Evolutionary conservation across 441 rosid species (phyloP).

Genomic region (Gossypium laxum): DNA sequence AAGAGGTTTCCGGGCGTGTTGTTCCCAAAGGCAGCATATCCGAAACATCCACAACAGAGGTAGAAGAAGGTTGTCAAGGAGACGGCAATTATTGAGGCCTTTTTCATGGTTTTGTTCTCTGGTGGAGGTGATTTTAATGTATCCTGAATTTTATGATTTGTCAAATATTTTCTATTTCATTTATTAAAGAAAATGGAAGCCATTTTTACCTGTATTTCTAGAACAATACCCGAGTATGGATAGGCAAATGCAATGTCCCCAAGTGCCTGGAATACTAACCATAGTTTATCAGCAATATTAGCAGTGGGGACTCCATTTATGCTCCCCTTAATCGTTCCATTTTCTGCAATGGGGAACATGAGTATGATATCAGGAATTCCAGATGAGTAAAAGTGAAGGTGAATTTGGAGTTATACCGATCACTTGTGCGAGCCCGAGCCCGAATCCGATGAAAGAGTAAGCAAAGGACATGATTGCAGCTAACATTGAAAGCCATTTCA

Average conservation of each 20-base stretch:
- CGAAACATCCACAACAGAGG: constrained; percentile 68
- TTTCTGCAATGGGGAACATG: constrained; percentile 27
- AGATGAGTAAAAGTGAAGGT: neutral
- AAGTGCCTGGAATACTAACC: constrained; percentile 50
- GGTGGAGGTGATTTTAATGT: constrained; percentile 63
- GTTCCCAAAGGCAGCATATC: constrained; percentile 76
- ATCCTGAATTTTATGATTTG: constrained; percentile 30
- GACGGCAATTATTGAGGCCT: constrained; percentile 42
- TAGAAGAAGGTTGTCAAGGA: constrained; percentile 54
- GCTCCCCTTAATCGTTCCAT: constrained; percentile 46
- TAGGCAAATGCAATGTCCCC: constrained; percentile 73
- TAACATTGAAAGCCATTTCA: constrained; percentile 47
- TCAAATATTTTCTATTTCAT: neutral
- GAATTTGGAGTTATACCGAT: constrained; percentile 27
- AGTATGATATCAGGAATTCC: neutral
- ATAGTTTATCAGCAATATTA: constrained; percentile 34
- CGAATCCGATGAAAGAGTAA: constrained; percentile 49
- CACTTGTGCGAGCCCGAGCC: constrained; percentile 49
- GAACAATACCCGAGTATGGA: constrained; percentile 53
- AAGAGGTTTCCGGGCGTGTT: constrained; percentile 66
- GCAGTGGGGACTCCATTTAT: constrained; percentile 45
- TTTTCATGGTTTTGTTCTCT: constrained; percentile 67
- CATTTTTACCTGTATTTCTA: constrained; percentile 62
- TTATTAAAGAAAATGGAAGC: neutral
- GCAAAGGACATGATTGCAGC: constrained; percentile 59